Percentiles rank a stretch among this genome's conserved stretches.
These are phyloP conservation scores for Trichophyton schoenleinii DNA, from an alignment of 2,329 filamentous ascomycete species.

Conservation along the genomic window DNA sequence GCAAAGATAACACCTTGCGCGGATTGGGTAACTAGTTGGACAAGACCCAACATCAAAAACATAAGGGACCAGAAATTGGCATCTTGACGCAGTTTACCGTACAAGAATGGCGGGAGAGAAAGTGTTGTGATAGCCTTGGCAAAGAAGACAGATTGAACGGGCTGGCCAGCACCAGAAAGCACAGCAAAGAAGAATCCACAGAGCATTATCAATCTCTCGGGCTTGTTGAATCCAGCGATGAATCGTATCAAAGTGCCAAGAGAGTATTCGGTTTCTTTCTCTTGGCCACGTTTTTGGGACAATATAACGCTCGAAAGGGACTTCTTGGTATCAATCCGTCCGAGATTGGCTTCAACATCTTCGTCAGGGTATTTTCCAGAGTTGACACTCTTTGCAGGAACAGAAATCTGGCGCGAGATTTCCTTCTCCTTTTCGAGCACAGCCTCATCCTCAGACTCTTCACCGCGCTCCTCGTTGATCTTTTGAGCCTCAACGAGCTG, in stretches of 20 bases:
- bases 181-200: conserved; percentile 60
- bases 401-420: conserved; percentile 7
- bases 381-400: conserved; percentile 8
- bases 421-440: conserved; percentile 18
- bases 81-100: conserved; percentile 49
- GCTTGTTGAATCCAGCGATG: conserved; percentile 64
- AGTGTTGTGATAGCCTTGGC: conserved; percentile 72
- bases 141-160: conserved; percentile 67
- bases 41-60: conserved; percentile 72
- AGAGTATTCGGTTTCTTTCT: conserved; percentile 48
- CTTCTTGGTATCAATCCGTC: conserved; percentile 38
- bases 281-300: conserved; percentile 38
- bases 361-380: conserved; percentile 20
- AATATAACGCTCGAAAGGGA: conserved; percentile 59
- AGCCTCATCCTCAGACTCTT: conserved; percentile 21
- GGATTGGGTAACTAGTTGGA: conserved; percentile 56
- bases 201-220: conserved; percentile 60
- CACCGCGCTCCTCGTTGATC: conserved; percentile 47
- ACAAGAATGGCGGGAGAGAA: conserved; percentile 43
- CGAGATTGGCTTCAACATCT: conserved; percentile 22
- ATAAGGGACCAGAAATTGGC: conserved; percentile 79
- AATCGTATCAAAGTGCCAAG: conserved; percentile 67
- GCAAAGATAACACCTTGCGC: conserved; percentile 65
- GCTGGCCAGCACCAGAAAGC: conserved; percentile 71
- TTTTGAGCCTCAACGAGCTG: conserved; percentile 80